A percentile compares a stretch with the other conserved stretches of the same genome.
Conservation (phyloP, 345 rosid species). For the Turritis glabra region DNA sequence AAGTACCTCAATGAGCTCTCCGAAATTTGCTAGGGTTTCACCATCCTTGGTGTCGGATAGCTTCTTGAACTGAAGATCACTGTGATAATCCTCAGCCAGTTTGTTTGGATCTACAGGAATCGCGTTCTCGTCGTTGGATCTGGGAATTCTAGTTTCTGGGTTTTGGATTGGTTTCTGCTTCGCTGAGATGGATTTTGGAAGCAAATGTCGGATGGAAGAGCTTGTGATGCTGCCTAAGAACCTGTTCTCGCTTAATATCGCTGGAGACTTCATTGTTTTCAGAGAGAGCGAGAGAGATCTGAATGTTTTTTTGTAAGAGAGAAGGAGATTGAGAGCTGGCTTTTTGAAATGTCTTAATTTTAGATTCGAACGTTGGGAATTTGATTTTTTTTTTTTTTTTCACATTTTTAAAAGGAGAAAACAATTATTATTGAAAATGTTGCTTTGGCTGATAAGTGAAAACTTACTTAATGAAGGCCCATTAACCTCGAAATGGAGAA, state of each 20-base stretch:
- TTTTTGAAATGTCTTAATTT: constrained; percentile 15
- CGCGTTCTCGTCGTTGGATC: constrained; percentile 55
- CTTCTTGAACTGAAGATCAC: not conserved
- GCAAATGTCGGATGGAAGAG: constrained; percentile 64
- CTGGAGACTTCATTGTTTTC: constrained; percentile 33
- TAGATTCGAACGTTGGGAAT: constrained; percentile 27
- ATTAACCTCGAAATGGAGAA: not conserved
- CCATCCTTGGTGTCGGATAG: not conserved
- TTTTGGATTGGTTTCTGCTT: constrained; percentile 41
- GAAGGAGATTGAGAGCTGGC: not conserved
- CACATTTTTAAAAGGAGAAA: not conserved
- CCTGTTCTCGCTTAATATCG: constrained; percentile 34
- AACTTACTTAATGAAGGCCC: not conserved
- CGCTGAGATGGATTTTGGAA: constrained; percentile 63
- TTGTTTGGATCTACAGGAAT: constrained; percentile 65
- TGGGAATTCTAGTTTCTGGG: constrained; percentile 25
- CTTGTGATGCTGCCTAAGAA: constrained; percentile 52
- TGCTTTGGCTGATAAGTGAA: not conserved
- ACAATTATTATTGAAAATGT: not conserved
- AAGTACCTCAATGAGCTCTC: constrained; percentile 1
- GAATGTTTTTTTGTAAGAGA: constrained; percentile 6
- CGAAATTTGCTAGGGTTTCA: not conserved
- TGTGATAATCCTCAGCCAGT: not conserved
- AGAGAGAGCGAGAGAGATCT: constrained; percentile 7
- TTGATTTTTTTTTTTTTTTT: not conserved